Evolutionary conservation across 208 protist genomes (phyloP).

Genomic region (Angomonas deanei): DNA sequence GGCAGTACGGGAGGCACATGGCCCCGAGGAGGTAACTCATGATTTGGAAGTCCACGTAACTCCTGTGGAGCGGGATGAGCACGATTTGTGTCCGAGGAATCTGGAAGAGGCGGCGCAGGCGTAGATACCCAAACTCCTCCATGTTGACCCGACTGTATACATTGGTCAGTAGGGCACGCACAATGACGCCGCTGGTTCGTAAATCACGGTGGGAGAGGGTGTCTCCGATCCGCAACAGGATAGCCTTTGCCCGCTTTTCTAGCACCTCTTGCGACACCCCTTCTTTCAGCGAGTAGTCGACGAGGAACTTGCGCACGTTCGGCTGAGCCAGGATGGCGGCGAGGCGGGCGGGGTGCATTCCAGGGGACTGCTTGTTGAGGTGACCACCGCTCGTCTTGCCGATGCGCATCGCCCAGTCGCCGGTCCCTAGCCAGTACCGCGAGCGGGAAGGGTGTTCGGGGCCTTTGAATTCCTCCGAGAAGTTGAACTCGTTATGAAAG

Average conservation of each 20-base stretch:
- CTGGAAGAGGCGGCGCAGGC: slow-evolving; percentile 31
- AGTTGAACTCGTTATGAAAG: neutral
- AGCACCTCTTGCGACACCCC: slow-evolving; percentile 28
- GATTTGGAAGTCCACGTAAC: slow-evolving; percentile 89
- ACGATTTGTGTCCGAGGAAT: slow-evolving; percentile 58
- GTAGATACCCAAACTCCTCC: slow-evolving; percentile 55
- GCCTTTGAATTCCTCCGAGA: neutral
- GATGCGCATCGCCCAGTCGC: slow-evolving; percentile 37
- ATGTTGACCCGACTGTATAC: slow-evolving; percentile 65
- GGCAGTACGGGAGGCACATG: slow-evolving; percentile 60
- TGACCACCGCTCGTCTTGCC: slow-evolving; percentile 43
- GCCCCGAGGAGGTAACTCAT: slow-evolving; percentile 71
- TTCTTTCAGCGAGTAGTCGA: slow-evolving; percentile 33
- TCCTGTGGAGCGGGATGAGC: slow-evolving; percentile 74
- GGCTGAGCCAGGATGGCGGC: slow-evolving; percentile 51
- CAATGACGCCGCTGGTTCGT: neutral
- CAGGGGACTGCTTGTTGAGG: slow-evolving; percentile 27
- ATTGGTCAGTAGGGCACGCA: slow-evolving; percentile 29
- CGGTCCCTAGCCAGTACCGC: slow-evolving; percentile 16
- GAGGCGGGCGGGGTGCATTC: slow-evolving; percentile 44
- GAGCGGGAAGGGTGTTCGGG: slow-evolving; percentile 14
- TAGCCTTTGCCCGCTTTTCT: slow-evolving; percentile 34
- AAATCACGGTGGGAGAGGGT: slow-evolving; percentile 15
- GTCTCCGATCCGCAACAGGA: slow-evolving; percentile 75
- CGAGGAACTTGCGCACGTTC: slow-evolving; percentile 40